Base-by-base conservation (phyloP, 306 rosid genomes). In the Gastrolobium bilobum region DNA sequence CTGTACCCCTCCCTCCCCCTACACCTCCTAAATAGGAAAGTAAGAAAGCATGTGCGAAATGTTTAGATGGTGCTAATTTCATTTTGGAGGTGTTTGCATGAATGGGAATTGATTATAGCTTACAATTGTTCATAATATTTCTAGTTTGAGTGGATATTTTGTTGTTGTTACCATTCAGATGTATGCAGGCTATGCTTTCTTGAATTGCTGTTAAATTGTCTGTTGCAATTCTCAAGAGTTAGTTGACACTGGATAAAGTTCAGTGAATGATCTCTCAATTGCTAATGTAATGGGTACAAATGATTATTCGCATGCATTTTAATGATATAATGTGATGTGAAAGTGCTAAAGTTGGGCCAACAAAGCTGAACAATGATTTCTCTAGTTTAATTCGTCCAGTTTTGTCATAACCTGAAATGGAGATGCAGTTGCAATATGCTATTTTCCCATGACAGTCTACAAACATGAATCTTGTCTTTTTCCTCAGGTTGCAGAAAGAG, bases 401-500 rank as follows among this genome's bases (percentile, higher is more conserved):
- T 75, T 60, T 44, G 48, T 75, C 70, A 15, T 35, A 38, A 35
- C 75, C 33, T 81, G 71, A 68, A 62, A 52, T 63, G 40, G 51
- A 54, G 46, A 34, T 68, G 26, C 62, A 54, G 31, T 56, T 35
- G 51, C 80, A 57, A 10, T 40, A 33, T 50, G 9, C 40, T 62
- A 15, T 82, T 58, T 40, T 10, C 51, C 34, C 33, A 2, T 30
- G 61, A 64, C 40, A 10, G 44, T 61, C 52, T 48, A 46, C 68
- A 76, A 35, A 71, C 80, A 38, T 69, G 62, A 42, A 47, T 63
- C 10, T 40, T 53, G 58, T 42, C 6, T 74, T 8, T 44, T 62
- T 71, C 38, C 71, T 37, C 80, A 93, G 97, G 98, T 89, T 68
- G 97, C 94, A 4, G 98, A 93, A 71, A 87, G 97, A 85, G 91